Evolutionary conservation across 805 yeast genomes (phyloP).

Genomic region (Candida ortonii): DNA sequence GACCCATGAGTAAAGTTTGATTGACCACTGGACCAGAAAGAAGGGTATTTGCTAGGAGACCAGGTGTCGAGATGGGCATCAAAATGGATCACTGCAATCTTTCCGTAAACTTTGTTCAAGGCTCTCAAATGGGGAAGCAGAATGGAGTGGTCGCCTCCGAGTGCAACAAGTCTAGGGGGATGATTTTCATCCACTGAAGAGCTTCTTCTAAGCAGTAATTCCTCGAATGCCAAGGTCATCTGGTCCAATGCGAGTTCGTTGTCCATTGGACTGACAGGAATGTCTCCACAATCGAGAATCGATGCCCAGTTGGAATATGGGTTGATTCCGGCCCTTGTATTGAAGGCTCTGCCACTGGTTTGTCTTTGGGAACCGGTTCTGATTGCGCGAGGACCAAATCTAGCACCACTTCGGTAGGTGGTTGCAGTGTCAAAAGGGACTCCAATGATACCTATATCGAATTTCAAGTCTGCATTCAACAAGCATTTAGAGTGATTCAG

Average conservation of each 20-base stretch:
- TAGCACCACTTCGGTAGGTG: slow-evolving; percentile 74
- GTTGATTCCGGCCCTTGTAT: slow-evolving; percentile 50
- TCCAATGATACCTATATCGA: slow-evolving; percentile 73
- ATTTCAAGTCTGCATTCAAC: slow-evolving; percentile 41
- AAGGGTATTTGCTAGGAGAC: slow-evolving; percentile 69
- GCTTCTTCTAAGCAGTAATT: slow-evolving; percentile 41
- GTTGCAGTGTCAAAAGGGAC: slow-evolving; percentile 84
- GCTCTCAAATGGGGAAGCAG: slow-evolving; percentile 72
- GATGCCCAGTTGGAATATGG: slow-evolving; percentile 51
- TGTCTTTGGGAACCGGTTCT: slow-evolving; percentile 71
- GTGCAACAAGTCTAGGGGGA: slow-evolving; percentile 63
- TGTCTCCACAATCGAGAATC: slow-evolving; percentile 55
- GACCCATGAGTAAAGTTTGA: slow-evolving; percentile 77
- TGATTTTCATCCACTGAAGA: slow-evolving; percentile 26
- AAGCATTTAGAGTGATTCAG: slow-evolving; percentile 60
- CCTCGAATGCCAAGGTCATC: slow-evolving; percentile 54
- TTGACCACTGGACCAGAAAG: slow-evolving; percentile 32
- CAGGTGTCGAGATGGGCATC: slow-evolving; percentile 86
- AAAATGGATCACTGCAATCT: slow-evolving; percentile 71
- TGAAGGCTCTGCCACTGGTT: slow-evolving; percentile 64
- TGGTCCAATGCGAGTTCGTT: slow-evolving; percentile 50
- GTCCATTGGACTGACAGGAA: slow-evolving; percentile 60
- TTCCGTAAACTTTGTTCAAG: slow-evolving; percentile 57
- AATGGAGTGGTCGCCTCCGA: slow-evolving; percentile 85
- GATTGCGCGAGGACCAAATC: slow-evolving; percentile 78